Evolutionary conservation across 257 asterid species (phyloP).

Genomic region (Fraxinus pennsylvanica): DNA sequence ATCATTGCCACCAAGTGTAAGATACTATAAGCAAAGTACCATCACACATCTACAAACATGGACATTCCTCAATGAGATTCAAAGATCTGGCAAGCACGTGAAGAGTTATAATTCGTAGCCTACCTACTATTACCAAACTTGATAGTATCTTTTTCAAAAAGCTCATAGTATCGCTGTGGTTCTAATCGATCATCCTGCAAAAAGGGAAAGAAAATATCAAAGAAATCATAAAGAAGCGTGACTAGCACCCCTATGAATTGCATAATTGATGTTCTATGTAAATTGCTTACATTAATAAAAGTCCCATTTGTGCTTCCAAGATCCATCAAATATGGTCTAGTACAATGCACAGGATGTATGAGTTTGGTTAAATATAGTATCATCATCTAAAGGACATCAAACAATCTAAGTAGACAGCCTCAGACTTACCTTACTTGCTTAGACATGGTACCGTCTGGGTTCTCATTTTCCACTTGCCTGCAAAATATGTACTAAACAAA

Average conservation of each 20-base stretch:
- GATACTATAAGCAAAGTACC: not conserved
- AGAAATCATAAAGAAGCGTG: slow-evolving; percentile 17
- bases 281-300: slow-evolving; percentile 72
- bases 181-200: slow-evolving; percentile 77
- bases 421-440: slow-evolving; percentile 70
- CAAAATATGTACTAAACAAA: slow-evolving; percentile 24
- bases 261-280: not conserved
- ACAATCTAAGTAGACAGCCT: slow-evolving; percentile 3
- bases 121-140: slow-evolving; percentile 99
- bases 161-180: slow-evolving; percentile 84
- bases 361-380: slow-evolving; percentile 17
- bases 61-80: slow-evolving; percentile 11
- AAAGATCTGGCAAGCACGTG: slow-evolving; percentile 17
- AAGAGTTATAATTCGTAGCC: slow-evolving; percentile 18
- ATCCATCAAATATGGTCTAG: slow-evolving; percentile 96
- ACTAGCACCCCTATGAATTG: not conserved
- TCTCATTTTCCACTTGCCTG: slow-evolving; percentile 94
- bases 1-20: not conserved
- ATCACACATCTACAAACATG: not conserved
- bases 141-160: slow-evolving; percentile 79
- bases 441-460: slow-evolving; percentile 67
- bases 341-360: slow-evolving; percentile 23
- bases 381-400: slow-evolving; percentile 21
- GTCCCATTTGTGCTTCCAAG: slow-evolving; percentile 98
- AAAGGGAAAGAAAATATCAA: slow-evolving; percentile 18